Conservation (phyloP, 306 rosid genomes). For the Inga leiocalycina region DNA sequence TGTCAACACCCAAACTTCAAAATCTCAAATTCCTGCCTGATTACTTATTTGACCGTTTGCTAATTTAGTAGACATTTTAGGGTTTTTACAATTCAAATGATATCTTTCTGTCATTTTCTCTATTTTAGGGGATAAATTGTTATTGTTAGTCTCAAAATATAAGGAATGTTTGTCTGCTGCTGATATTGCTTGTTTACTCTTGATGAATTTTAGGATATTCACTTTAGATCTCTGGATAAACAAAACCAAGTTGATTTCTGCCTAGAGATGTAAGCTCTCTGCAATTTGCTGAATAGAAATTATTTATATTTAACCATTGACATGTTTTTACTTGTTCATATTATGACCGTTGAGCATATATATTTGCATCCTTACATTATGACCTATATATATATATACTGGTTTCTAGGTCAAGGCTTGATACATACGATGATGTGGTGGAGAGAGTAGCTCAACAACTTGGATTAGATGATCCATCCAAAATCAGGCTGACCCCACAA, state of each 20-base stretch:
- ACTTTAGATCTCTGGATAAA: conserved; percentile 79
- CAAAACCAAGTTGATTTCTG: conserved; percentile 87
- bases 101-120: too few relatives aligned
- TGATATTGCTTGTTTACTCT: background rate
- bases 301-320: background rate
- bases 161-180: conserved; percentile 12
- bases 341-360: background rate
- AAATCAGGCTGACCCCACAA: conserved; percentile 83
- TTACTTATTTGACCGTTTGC: too few relatives aligned
- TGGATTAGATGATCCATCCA: conserved; percentile 80
- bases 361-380: conserved; percentile 21
- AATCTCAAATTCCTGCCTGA: too few relatives aligned
- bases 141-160: background rate
- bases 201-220: too few relatives aligned
- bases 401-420: conserved; percentile 73
- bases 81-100: too few relatives aligned
- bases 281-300: conserved; percentile 18
- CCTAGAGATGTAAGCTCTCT: conserved; percentile 68
- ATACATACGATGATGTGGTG: conserved; percentile 85
- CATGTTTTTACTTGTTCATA: too few relatives aligned
- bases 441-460: conserved; percentile 81
- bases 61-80: too few relatives aligned
- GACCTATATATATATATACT: conserved; percentile 5
- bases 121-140: background rate
- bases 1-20: too few relatives aligned